Evolutionary conservation across 768 basidiomycete species (phyloP).

Genomic region (Kwoniella europaea): DNA sequence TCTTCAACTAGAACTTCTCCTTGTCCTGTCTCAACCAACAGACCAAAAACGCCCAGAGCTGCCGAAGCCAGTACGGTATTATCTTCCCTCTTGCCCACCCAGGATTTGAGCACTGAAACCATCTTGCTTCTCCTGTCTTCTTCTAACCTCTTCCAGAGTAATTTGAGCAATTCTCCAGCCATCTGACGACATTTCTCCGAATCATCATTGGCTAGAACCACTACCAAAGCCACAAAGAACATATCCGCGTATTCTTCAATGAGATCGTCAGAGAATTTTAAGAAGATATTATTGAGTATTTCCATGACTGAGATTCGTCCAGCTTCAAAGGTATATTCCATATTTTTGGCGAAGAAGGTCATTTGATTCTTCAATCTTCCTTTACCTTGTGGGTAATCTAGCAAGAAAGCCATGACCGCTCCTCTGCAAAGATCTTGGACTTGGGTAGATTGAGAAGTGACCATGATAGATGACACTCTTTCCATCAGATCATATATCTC

Average conservation of each 20-base stretch:
- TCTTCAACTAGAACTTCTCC: slow-evolving; percentile 17
- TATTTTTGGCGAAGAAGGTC: slow-evolving; percentile 87
- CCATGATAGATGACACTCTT: slow-evolving; percentile 84
- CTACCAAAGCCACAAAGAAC: slow-evolving; percentile 86
- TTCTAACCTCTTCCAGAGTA: slow-evolving; percentile 72
- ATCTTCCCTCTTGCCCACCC: slow-evolving; percentile 68
- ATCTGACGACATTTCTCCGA: slow-evolving; percentile 86
- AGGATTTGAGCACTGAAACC: slow-evolving; percentile 74
- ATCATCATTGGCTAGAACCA: slow-evolving; percentile 92
- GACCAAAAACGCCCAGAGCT: slow-evolving; percentile 79
- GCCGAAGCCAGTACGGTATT: slow-evolving; percentile 72
- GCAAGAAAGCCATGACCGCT: slow-evolving; percentile 86
- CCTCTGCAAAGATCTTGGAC: slow-evolving; percentile 91
- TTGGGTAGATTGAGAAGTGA: slow-evolving; percentile 86
- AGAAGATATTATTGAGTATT: slow-evolving; percentile 77
- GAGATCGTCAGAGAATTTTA: slow-evolving; percentile 78
- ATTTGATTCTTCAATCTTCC: slow-evolving; percentile 85
- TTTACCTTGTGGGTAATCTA: slow-evolving; percentile 96
- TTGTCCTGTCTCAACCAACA: slow-evolving; percentile 71
- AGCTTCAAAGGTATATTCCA: slow-evolving; percentile 86
- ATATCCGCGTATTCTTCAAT: slow-evolving; percentile 77
- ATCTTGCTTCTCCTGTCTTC: slow-evolving; percentile 66
- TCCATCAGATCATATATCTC: slow-evolving; percentile 99
- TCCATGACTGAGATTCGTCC: slow-evolving; percentile 95
- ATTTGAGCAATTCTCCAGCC: slow-evolving; percentile 81